Evolutionary conservation across 176 grass and related monocot species (phyloP), one percentile per base, ranked within the genome.

Genomic region (Zoysia japonica): DNA sequence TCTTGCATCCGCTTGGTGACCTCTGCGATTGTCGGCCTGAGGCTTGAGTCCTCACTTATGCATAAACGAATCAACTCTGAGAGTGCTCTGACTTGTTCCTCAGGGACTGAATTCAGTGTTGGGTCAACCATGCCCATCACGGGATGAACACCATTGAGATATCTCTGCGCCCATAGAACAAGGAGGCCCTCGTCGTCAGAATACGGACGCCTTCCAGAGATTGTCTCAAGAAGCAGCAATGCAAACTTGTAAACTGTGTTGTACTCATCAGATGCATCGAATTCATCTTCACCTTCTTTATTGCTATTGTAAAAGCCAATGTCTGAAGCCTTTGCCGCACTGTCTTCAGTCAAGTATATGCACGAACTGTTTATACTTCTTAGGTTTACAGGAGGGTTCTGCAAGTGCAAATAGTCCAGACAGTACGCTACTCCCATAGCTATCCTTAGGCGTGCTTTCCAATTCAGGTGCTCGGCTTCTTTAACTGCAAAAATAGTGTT

Each of bases 281-380:
- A 75, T 47, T 74, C 81, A 14, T 54, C 65, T 11, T 78, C 67
- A 1, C 44, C 78, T 77, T 89, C 79, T 80, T 84, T 89, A 55
- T 83, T 74, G 35, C 53, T 74, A 19, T 36, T 10, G 40, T 55
- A 68, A 46, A 82, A 90, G 45, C 71, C 65, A 39, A 87, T 70
- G 67, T 94, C 83, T 16, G 92, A 82, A 80, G 93, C 52, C 78
- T 98, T 94, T 3, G 90, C 90, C 0, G 92, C 92, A 60, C 87
- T 90, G 68, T 98, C 96, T 91, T 94, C 96, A 54, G 88, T 93
- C 52, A 98, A 82, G 78, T 92, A 98, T 62, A 98, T 83, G 54
- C 85, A 92, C 5, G 89, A 90, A 12, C 90, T 91, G 42, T 71
- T 85, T 39, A 98, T 45, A 46, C 76, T 87, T 83, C 67, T 88